These are phyloP conservation scores for Lotmaria passim DNA, from an alignment of 208 protist genomes.

Conservation along the genomic window DNA sequence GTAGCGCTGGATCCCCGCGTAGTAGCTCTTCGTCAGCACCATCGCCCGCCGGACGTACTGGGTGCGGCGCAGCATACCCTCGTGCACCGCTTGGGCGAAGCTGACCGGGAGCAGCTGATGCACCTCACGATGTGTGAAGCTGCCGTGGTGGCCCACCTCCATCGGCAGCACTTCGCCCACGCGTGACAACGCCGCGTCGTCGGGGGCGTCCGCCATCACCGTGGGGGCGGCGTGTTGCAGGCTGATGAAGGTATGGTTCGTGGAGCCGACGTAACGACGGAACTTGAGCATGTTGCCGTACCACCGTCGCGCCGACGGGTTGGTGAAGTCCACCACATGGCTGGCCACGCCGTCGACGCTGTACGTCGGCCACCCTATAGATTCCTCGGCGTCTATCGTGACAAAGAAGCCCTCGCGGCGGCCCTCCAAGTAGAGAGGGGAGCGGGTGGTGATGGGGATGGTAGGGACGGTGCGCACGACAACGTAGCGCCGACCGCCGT, in stretches of 20 bases:
- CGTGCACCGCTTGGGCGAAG: conserved; percentile 61
- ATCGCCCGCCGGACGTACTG: conserved; percentile 86
- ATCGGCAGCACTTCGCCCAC: conserved; percentile 79
- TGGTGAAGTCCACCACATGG: conserved; percentile 95
- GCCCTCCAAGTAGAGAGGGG: conserved; percentile 77
- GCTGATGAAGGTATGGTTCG: conserved; percentile 92
- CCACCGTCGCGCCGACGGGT: conserved; percentile 80
- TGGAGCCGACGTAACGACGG: conserved; percentile 91
- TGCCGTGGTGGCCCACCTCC: conserved; percentile 64
- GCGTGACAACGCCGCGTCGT: not conserved
- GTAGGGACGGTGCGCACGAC: conserved; percentile 97
- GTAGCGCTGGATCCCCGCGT: conserved; percentile 95
- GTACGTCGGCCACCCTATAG: conserved; percentile 32
- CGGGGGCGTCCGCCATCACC: conserved; percentile 39
- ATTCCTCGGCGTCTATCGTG: conserved; percentile 52
- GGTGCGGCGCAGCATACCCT: conserved; percentile 78
- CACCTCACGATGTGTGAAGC: conserved; percentile 92
- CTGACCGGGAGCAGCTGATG: conserved; percentile 97
- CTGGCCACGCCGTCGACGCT: conserved; percentile 42
- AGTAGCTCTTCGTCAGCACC: conserved; percentile 95
- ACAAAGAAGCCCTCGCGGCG: conserved; percentile 77
- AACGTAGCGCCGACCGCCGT: conserved; percentile 83
- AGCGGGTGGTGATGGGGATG: conserved; percentile 86
- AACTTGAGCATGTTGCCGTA: conserved; percentile 89
- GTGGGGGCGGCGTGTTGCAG: conserved; percentile 97